Conservation (phyloP, 768 basidiomycete genomes). For the Pisolithus microcarpus region DNA sequence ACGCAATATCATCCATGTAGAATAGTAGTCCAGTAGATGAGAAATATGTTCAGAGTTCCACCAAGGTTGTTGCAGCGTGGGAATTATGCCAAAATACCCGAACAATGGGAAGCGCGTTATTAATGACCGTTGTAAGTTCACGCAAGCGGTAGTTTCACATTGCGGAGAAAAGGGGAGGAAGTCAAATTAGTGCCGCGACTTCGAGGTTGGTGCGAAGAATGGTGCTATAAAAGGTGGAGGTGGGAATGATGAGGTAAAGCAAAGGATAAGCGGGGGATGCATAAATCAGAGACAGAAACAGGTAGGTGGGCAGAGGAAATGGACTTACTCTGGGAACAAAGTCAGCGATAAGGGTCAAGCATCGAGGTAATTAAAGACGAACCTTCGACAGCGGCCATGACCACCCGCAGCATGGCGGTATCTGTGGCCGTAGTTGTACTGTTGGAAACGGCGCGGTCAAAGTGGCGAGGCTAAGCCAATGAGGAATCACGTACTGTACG, state of each 20-base stretch:
- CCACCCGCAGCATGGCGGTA: slow-evolving; percentile 78
- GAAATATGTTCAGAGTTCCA: not conserved
- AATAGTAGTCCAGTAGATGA: not conserved
- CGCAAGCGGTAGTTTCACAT: not conserved
- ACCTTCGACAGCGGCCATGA: slow-evolving; percentile 98
- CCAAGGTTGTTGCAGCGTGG: not conserved
- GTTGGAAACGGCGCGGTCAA: slow-evolving; percentile 5
- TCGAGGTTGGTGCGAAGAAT: slow-evolving; percentile 16
- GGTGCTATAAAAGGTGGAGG: slow-evolving; percentile 7
- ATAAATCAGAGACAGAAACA: slow-evolving; percentile 13
- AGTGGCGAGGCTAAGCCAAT: not conserved
- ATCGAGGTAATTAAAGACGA: slow-evolving; percentile 19
- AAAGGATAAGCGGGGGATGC: slow-evolving; percentile 1
- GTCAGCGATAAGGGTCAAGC: slow-evolving; percentile 5
- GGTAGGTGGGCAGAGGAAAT: slow-evolving; percentile 6
- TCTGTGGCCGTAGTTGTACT: slow-evolving; percentile 90
- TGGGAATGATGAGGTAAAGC: slow-evolving; percentile 1
- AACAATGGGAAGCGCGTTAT: slow-evolving; percentile 5
- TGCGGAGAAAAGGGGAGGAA: slow-evolving; percentile 1
- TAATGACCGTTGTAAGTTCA: not conserved
- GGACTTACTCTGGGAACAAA: slow-evolving; percentile 57
- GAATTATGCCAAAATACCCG: not conserved
- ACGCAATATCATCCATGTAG: not conserved
- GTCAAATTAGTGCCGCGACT: slow-evolving; percentile 14
- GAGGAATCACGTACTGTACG: slow-evolving; percentile 62